Evolutionary conservation across 2,329 filamentous ascomycete species (phyloP).

Genomic region (Dactylellina cionopaga): DNA sequence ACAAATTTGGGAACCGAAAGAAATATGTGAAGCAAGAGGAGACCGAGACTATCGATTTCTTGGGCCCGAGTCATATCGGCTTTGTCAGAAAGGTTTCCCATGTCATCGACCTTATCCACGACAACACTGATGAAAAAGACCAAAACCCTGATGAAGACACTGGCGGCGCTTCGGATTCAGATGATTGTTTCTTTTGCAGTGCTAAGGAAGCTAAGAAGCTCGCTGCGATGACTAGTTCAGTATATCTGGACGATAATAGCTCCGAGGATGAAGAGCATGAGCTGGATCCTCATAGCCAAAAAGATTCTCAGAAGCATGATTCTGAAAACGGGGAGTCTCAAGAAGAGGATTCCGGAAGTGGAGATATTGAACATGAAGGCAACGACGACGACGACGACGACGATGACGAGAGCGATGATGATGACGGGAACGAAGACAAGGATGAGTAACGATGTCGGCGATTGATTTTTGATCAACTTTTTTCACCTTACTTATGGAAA

Average conservation of each 20-base stretch:
- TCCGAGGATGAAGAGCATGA: background rate
- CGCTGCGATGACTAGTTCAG: no score
- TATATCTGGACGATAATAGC: no score
- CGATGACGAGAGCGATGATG: no score
- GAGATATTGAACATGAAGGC: no score
- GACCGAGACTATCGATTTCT: background rate
- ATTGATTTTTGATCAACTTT: no score
- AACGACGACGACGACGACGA: no score
- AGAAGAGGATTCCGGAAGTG: no score
- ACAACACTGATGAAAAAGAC: background rate
- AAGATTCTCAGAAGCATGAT: background rate
- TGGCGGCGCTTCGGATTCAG: slow-evolving; percentile 2
- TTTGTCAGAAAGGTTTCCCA: background rate
- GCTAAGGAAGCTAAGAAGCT: background rate
- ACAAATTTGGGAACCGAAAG: background rate
- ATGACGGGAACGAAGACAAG: no score
- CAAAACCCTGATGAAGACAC: background rate
- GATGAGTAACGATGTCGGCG: no score
- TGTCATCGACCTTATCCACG: background rate
- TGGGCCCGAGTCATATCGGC: background rate
- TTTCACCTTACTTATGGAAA: no score
- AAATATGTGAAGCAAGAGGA: background rate
- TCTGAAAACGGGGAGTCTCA: no score
- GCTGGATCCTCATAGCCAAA: background rate
- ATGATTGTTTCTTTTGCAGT: slow-evolving; percentile 11